A percentile compares a stretch with the other conserved stretches of the same genome.
Evolutionary conservation across 805 yeast species (phyloP).

Genomic region (Candida schatavii): DNA sequence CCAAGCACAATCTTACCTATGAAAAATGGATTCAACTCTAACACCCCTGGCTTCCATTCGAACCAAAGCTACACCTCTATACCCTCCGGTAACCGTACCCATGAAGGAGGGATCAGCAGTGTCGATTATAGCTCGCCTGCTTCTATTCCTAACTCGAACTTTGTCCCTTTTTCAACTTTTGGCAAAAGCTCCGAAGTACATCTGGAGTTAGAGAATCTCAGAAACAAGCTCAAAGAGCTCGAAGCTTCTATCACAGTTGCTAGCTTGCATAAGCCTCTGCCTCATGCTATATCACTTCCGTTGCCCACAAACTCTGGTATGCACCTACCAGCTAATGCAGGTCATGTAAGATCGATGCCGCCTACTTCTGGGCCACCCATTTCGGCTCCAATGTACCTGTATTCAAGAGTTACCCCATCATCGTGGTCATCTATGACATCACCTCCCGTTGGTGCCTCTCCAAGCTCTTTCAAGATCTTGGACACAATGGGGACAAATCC

Average conservation of each 20-base stretch:
- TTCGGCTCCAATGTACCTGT: not conserved
- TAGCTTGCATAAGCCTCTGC: constrained; percentile 1
- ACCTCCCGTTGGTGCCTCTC: not conserved
- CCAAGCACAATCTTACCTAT: no score
- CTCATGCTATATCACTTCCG: not conserved
- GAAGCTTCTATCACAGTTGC: constrained; percentile 5
- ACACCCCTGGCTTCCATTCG: no score
- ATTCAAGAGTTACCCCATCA: not conserved
- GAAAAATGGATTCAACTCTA: no score
- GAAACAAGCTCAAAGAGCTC: constrained; percentile 3
- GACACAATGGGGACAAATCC: not conserved
- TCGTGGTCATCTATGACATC: not conserved
- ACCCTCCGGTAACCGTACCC: no score
- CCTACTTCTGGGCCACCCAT: not conserved
- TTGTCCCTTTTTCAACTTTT: no score
- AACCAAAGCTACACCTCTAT: no score
- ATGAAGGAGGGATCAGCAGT: no score
- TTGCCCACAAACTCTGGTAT: not conserved
- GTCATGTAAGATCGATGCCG: not conserved
- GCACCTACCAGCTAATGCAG: not conserved
- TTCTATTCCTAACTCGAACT: no score
- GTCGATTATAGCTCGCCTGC: no score
- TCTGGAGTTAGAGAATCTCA: constrained; percentile 4
- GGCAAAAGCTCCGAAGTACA: not conserved
- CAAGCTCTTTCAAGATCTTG: not conserved